Evolutionary conservation across 1,284 basidiomycete species (phyloP), one percentile per base, ranked within the genome.

Genomic region (Stygiomarasmius scandens): DNA sequence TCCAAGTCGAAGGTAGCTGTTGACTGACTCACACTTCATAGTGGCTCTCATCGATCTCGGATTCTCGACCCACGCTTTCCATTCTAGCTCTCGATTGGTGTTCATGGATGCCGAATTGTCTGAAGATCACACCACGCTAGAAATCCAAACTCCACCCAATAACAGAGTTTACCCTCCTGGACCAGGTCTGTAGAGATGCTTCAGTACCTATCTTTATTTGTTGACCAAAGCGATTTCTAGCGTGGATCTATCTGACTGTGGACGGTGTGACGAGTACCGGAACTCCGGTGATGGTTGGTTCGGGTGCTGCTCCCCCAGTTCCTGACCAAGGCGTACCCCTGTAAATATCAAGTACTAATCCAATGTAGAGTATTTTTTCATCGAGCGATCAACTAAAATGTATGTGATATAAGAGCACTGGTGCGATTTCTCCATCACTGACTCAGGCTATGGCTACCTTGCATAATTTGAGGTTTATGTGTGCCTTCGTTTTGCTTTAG

Each of bases 81-180:
- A 79, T 63, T 74, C 74, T 25, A 74, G 73, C 53, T 70, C 72
- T 5, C 77, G 79, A 11, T 67, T 78, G 12, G 79, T 83, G 24
- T 79, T 80, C 65, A 72, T 82, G 70, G 68, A 74, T 3, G 72
- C 73, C 4, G 62, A 58, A 10, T 66, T 78, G 22, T 74, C 73
- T 4, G 59, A 56, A 10, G 65, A 75, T 55, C 61, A 66, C 38
- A 75, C 69, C 61, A 66, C 70, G 9, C 70, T 83, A 23, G 74
- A 70, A 1, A 70, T 83, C 56, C 67, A 64, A 16, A 76, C 69
- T 16, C 81, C 80, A 4, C 77, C 78, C 1, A 77, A 73, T 54
- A 74, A 74, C 54, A 68, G 72, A 10, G 71, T 83, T 20, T 80
- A 79, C 61, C 80, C 80, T 5, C 79, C 82, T 23, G 84, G 83